Conservation (phyloP, 1,284 basidiomycete genomes). For the Clitocybe nebularis region DNA sequence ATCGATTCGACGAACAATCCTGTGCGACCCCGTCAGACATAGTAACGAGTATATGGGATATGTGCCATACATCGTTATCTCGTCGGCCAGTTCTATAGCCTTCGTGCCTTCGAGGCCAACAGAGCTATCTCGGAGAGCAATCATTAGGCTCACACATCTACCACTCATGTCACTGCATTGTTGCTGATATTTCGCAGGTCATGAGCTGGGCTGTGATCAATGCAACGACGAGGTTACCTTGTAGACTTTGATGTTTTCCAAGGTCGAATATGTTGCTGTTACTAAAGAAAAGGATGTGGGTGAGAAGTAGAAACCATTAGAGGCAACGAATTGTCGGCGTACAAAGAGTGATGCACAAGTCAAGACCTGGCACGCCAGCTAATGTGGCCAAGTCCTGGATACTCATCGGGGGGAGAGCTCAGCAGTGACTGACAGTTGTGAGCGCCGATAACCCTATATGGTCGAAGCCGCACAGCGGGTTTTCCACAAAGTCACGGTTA, state of each 20-base stretch:
- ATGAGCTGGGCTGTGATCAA: no score
- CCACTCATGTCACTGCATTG: conserved; percentile 33
- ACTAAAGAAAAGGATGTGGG: conserved; percentile 16
- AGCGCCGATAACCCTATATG: background rate
- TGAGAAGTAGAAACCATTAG: background rate
- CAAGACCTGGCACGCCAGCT: conserved; percentile 10
- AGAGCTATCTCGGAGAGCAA: conserved; percentile 30
- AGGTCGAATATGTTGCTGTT: conserved; percentile 20
- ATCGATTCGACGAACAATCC: conserved; percentile 30
- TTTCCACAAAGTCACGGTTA: background rate
- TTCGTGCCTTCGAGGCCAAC: conserved; percentile 30
- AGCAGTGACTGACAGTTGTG: background rate
- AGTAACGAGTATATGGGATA: background rate
- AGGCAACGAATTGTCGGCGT: background rate
- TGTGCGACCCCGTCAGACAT: conserved; percentile 11
- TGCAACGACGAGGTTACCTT: conserved; percentile 22
- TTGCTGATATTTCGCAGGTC: no score
- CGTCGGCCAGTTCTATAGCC: conserved; percentile 29
- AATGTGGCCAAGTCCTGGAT: conserved; percentile 12
- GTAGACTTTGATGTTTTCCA: conserved; percentile 35
- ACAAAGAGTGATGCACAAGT: conserved; percentile 6
- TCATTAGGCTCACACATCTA: conserved; percentile 30
- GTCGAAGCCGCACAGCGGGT: background rate
- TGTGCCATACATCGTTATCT: conserved; percentile 30
- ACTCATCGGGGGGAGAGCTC: conserved; percentile 12